phyloP scores from a whole-genome alignment of 1,139 yeast species.

The Pichia sp. region DNA sequence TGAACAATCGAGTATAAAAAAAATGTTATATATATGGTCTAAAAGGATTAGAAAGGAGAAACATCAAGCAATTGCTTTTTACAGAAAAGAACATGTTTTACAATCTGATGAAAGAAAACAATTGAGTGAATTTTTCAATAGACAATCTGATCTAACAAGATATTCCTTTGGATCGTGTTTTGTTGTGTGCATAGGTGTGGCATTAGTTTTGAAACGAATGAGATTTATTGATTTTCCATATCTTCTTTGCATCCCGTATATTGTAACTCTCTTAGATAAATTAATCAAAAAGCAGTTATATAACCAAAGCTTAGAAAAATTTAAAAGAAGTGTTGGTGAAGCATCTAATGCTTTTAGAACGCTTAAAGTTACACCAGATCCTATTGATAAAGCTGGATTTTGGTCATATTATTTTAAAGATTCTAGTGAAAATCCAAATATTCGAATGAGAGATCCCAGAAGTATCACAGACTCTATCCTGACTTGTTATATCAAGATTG shows the following conservation, averaged over 20 bases:
- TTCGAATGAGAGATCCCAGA: no score
- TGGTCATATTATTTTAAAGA: no score
- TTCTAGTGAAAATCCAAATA: no score
- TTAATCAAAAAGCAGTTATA: constrained; percentile 14
- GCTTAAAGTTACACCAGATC: no score
- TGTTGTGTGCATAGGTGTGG: constrained; percentile 21
- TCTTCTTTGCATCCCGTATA: constrained; percentile 19
- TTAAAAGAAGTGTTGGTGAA: constrained; percentile 17
- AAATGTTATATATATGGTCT: no score
- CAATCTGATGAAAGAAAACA: constrained; percentile 19
- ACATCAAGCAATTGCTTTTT: constrained; percentile 22
- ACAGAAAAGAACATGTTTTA: constrained; percentile 23
- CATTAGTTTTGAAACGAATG: constrained; percentile 20
- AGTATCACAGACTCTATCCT: no score
- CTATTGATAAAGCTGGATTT: no score
- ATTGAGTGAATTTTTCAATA: constrained; percentile 20
- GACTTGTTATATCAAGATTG: no score
- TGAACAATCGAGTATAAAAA: no score
- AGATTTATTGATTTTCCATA: constrained; percentile 16
- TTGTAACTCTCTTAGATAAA: constrained; percentile 14
- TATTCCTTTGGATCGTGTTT: constrained; percentile 22
- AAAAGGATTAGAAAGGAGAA: constrained; percentile 18
- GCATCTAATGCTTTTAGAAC: no score
- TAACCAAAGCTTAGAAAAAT: no score
- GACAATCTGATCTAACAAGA: constrained; percentile 16